Evolutionary conservation across 306 rosid species (phyloP), one percentile per base, ranked within the genome.

Genomic region (barrel medic (Medicago truncatula)): DNA sequence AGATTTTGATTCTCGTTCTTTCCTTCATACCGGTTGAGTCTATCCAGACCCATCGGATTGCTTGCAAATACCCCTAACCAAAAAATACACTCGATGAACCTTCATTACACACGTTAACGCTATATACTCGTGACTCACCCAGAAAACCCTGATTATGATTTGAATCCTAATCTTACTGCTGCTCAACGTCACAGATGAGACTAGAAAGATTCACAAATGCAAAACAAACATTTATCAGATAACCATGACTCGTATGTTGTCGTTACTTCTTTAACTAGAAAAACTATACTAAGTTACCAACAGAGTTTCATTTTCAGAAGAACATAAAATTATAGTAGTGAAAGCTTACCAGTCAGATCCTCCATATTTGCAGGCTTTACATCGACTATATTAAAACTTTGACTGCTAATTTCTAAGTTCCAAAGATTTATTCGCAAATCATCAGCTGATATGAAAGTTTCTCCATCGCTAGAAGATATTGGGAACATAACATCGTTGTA

Each of bases 281-380:
- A 52, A 39, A 38, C 11, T 7, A 31, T 50, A 53, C 71, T n/a
- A 50, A 67, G 23, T 41, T 57, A 53, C 61, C 58, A 78, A 49
- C 65, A 57, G 9, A 17, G 20, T 12, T 64, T 63, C 25, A 70
- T n/a, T 62, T 67, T 70, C 78, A 31, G 60, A 23, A 72, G 2
- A 56, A 25, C 58, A 57, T 71, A 13, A 41, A 63, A 56, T 8
- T 15, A 73, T 1, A 58, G 60, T 3, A 61, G 77, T n/a, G 53
- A 68, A 75, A 84, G 72, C 90, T 86, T 88, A 95, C 99, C 98
- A 6, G 99, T 92, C 81, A 95, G 82, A 88, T 95, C 99, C 88
- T 95, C 99, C 99, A 95, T 95, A 85, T 95, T 95, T 71, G 99
- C 82, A 75, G 99, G 99, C 89, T 95, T 93, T 74, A 95, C 97